These are phyloP conservation scores for Colletotrichum chlorophyti DNA, from an alignment of 2,329 filamentous ascomycete genomes.

Conservation along the genomic window DNA sequence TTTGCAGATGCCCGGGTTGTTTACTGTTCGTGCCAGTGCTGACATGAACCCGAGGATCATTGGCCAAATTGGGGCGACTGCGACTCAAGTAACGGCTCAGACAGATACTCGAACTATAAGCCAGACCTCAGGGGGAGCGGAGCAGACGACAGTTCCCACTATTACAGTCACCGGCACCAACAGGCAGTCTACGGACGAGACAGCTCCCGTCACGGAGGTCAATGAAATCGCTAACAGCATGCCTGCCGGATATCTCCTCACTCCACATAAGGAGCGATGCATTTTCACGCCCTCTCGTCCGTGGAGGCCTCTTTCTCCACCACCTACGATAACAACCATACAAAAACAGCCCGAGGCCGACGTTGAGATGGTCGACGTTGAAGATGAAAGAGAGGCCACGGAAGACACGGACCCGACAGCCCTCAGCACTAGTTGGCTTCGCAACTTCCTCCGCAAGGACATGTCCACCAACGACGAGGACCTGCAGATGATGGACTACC, in stretches of 20 bases:
- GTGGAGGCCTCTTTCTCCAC: not conserved
- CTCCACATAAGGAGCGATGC: not conserved
- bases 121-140: too few species aligned
- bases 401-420: not conserved
- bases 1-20: too few species aligned
- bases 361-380: conserved; percentile 9
- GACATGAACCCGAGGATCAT: not conserved
- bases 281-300: conserved; percentile 10
- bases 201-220: not conserved
- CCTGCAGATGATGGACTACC: conserved; percentile 34
- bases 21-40: too few species aligned
- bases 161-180: not conserved
- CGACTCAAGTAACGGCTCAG: too few species aligned
- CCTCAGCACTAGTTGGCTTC: conserved; percentile 25
- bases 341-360: too few species aligned
- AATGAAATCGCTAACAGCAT: not conserved
- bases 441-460: conserved; percentile 24
- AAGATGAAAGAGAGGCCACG: not conserved
- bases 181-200: not conserved
- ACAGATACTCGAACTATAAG: too few species aligned
- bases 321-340: not conserved
- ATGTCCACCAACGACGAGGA: conserved; percentile 6
- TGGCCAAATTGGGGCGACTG: too few species aligned
- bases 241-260: not conserved
- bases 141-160: too few species aligned